Percentiles rank a stretch among this genome's conserved stretches.
Evolutionary conservation across 2,329 filamentous ascomycete genomes (phyloP).

Genomic region (Macrophomina phaseolina): DNA sequence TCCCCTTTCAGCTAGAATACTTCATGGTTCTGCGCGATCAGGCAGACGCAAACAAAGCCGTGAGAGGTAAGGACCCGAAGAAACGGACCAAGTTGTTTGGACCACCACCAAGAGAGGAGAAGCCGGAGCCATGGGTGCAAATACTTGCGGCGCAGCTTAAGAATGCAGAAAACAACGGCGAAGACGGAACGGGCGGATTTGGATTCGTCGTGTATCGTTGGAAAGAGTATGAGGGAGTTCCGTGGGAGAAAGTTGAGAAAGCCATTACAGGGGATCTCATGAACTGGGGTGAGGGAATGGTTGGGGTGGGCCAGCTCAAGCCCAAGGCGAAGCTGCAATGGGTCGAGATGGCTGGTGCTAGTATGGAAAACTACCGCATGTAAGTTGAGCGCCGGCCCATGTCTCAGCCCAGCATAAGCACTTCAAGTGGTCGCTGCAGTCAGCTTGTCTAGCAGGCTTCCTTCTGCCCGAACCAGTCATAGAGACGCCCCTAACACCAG

Average conservation of each 20-base stretch:
- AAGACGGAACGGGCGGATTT: neutral
- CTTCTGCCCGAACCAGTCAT: neutral
- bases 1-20: neutral
- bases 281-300: conserved; percentile 12
- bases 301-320: neutral
- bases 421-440: neutral
- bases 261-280: neutral
- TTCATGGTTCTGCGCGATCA: conserved; percentile 5
- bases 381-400: neutral
- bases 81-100: neutral
- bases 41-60: neutral
- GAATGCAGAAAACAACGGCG: neutral
- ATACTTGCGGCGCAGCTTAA: neutral
- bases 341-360: neutral
- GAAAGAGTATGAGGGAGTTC: conserved; percentile 6
- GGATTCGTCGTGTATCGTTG: conserved; percentile 13
- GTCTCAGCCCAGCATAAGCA: neutral
- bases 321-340: conserved; percentile 14
- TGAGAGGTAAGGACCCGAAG: conserved; percentile 12
- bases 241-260: conserved; percentile 9
- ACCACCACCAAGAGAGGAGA: neutral
- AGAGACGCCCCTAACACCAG: neutral
- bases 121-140: conserved; percentile 12
- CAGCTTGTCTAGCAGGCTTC: neutral
- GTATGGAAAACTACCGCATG: conserved; percentile 6